A percentile compares a stretch with the other conserved stretches of the same genome.
Evolutionary conservation across 768 basidiomycete species (phyloP).

Genomic region (Strobilomyces confusus): DNA sequence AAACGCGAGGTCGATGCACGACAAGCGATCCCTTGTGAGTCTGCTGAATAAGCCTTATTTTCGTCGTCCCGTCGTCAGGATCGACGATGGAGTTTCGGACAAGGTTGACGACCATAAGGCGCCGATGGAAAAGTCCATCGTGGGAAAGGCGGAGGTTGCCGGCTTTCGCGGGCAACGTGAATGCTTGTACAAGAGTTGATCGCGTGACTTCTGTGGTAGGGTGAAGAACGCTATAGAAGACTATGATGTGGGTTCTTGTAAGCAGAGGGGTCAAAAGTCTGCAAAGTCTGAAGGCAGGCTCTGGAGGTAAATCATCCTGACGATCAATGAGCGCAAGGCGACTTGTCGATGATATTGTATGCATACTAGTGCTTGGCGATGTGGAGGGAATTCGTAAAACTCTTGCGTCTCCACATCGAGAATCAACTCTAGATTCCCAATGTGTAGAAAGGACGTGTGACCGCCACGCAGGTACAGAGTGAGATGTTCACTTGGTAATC

Average conservation of each 20-base stretch:
- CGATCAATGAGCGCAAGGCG: not conserved
- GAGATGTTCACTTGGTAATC: too few relatives aligned
- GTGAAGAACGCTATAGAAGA: not conserved
- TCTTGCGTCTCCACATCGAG: not conserved
- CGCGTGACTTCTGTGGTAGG: too few relatives aligned
- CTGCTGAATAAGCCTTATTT: not conserved
- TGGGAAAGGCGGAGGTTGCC: not conserved
- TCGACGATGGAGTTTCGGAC: not conserved
- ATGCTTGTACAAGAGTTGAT: not conserved
- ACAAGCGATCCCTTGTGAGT: not conserved
- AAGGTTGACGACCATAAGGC: not conserved
- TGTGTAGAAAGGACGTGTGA: not conserved
- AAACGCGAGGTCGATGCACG: not conserved
- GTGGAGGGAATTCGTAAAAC: not conserved
- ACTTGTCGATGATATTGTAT: not conserved
- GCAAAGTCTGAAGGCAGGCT: too few relatives aligned
- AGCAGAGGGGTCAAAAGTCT: too few relatives aligned
- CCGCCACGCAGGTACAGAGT: not conserved
- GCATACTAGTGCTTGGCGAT: not conserved
- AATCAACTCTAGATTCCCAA: not conserved
- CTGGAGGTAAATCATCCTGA: not conserved
- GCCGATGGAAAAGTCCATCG: not conserved
- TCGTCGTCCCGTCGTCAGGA: not conserved
- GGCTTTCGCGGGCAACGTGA: not conserved
- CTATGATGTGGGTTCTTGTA: not conserved